A percentile compares a stretch with the other conserved stretches of the same genome.
These are phyloP conservation scores for Aspergillus arachidicola DNA, from an alignment of 2,329 filamentous ascomycete genomes.

Conservation along the genomic window DNA sequence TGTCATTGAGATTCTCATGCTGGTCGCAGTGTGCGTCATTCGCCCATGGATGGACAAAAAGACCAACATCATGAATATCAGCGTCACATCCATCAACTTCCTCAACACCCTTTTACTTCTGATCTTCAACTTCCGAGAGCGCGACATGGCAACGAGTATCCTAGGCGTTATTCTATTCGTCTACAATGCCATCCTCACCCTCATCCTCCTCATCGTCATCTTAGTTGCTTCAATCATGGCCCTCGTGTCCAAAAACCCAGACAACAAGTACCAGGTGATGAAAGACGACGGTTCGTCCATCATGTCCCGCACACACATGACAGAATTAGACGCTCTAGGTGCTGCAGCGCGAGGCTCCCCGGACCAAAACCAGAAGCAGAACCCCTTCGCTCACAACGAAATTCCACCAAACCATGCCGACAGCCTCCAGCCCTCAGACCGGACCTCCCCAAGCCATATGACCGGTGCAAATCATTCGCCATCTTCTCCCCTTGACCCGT, in stretches of 20 bases:
- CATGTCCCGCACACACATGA: constrained; percentile 71
- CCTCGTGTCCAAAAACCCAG: constrained; percentile 88
- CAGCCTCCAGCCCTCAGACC: background rate
- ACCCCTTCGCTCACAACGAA: constrained; percentile 55
- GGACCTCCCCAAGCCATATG: background rate
- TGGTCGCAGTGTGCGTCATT: constrained; percentile 78
- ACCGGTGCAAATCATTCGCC: background rate
- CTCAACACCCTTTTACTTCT: constrained; percentile 85
- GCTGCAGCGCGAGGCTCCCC: constrained; percentile 76
- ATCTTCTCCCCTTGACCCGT: background rate
- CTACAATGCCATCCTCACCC: constrained; percentile 78
- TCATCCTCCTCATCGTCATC: constrained; percentile 80
- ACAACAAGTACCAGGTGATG: constrained; percentile 93
- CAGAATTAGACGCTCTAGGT: constrained; percentile 85
- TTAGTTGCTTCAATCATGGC: constrained; percentile 74
- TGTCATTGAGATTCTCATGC: constrained; percentile 74
- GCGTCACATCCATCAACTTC: constrained; percentile 86
- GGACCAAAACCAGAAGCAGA: constrained; percentile 47
- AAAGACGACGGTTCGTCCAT: constrained; percentile 94
- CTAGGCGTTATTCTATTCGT: constrained; percentile 89
- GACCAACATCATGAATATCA: constrained; percentile 93
- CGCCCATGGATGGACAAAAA: constrained; percentile 98
- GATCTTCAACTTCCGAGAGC: constrained; percentile 85
- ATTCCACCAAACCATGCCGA: background rate
- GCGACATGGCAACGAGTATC: constrained; percentile 78